A percentile compares a stretch with the other conserved stretches of the same genome.
Conservation (phyloP, 768 basidiomycete genomes). For the Rhodocollybia butyracea region DNA sequence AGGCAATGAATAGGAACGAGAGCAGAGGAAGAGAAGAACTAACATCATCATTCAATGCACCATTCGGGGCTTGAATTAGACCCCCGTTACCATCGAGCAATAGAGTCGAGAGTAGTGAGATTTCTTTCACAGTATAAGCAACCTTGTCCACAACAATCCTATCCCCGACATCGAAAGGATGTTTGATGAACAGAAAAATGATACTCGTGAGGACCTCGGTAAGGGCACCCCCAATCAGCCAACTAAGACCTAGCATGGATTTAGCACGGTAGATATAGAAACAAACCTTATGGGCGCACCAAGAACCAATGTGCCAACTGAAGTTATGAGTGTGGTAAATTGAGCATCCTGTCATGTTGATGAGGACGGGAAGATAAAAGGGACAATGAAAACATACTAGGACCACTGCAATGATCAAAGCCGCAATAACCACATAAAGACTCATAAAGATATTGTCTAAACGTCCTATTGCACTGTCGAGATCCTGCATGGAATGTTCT, state of each 20-base stretch:
- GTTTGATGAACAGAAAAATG: constrained; percentile 89
- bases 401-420: constrained; percentile 81
- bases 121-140: constrained; percentile 82
- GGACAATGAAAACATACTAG: constrained; percentile 41
- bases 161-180: constrained; percentile 83
- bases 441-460: constrained; percentile 87
- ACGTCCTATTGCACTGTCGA: constrained; percentile 85
- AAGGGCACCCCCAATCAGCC: constrained; percentile 81
- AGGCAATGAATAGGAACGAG: neutral
- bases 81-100: constrained; percentile 61
- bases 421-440: constrained; percentile 65
- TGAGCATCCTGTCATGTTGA: constrained; percentile 55
- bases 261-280: constrained; percentile 5
- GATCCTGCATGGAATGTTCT: constrained; percentile 82
- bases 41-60: constrained; percentile 53
- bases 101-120: constrained; percentile 76
- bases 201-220: constrained; percentile 82
- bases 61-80: constrained; percentile 72
- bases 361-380: neutral
- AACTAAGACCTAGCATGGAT: constrained; percentile 58
- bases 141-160: constrained; percentile 51
- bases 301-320: constrained; percentile 60
- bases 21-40: constrained; percentile 10
- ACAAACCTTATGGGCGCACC: constrained; percentile 26
- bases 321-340: constrained; percentile 70